Evolutionary conservation across 1,139 yeast species (phyloP), one percentile per base, ranked within the genome.

Genomic region (Pichia inconspicua): DNA sequence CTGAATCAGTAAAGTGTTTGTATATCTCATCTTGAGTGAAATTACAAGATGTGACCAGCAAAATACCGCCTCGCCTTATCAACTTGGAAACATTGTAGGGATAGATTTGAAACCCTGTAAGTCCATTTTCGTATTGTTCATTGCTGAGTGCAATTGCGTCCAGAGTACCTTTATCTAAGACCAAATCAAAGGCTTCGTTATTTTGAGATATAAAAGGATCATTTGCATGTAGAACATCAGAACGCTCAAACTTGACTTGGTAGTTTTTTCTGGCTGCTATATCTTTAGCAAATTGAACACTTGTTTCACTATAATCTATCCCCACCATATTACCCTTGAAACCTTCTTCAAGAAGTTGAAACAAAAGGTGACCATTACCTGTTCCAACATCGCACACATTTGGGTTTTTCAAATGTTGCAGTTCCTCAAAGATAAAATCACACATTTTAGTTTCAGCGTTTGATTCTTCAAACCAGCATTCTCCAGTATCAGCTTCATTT

Each of bases 111-210:
- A 75, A 71, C 1, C 86, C 86, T 27, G 72, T 69, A 9, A 63
- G 63, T 4, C 70, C 74, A 45, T 70, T 74, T 22, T 45, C 46
- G 37, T 80, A 60, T 2, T 68, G 70, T 9, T 68, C 69, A 41
- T 84, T 88, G 59, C 88, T 85, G 44, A 92, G 72, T 0, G 97
- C 97, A 54, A 94, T 92, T 6, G 99, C 98, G 68, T 92, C 99
- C 40, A 94, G 68, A 0, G 99, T 92, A 10, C 99, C 98, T 63
- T 92, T 92, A 65, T 92, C 99, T 40, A 90, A 68, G 2, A 90
- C 76, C 6, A 92, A 65, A 59, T 90, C 95, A 66, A 77, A 89
- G 37, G 68, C 57, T 37, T 74, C 70, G 1, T 63, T 54, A 48
- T 60, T 55, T 46, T 56, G 47, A 25, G 28, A 14, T 7, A 63